These are phyloP conservation scores for Kregervanrija fluxuum DNA, from an alignment of 805 yeast species.

Conservation along the genomic window DNA sequence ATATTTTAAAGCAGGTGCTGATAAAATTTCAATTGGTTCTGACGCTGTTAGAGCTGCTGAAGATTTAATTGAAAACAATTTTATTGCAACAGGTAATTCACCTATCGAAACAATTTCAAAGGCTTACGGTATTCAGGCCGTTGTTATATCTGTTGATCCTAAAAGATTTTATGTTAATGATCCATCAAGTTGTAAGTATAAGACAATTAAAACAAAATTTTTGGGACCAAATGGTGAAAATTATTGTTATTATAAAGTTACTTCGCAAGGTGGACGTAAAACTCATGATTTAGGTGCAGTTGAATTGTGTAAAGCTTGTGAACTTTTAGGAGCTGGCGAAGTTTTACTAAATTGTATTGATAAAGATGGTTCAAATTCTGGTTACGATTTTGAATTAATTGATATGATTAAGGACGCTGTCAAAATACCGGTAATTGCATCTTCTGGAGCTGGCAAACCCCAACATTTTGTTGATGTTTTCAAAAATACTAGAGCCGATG, in stretches of 20 bases:
- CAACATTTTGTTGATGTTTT: constrained; percentile 87
- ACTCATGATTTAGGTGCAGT: constrained; percentile 80
- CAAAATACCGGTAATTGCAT: constrained; percentile 89
- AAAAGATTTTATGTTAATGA: constrained; percentile 69
- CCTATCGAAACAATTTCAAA: constrained; percentile 92
- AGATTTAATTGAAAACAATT: constrained; percentile 54
- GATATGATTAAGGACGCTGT: constrained; percentile 71
- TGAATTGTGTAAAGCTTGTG: constrained; percentile 84
- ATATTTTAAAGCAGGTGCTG: constrained; percentile 96
- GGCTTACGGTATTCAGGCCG: constrained; percentile 95
- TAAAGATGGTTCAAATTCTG: constrained; percentile 94
- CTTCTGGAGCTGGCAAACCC: constrained; percentile 96
- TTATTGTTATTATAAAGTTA: constrained; percentile 91
- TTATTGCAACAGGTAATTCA: constrained; percentile 58
- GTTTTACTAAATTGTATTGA: constrained; percentile 89
- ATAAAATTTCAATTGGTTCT: constrained; percentile 95
- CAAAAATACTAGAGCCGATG: constrained; percentile 75
- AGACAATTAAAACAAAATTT: constrained; percentile 51
- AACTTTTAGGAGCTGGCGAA: constrained; percentile 95
- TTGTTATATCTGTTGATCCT: constrained; percentile 97
- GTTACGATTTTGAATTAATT: constrained; percentile 83
- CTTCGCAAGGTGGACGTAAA: constrained; percentile 95
- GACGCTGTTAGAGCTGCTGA: constrained; percentile 95
- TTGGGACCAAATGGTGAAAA: constrained; percentile 87
- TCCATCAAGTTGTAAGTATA: constrained; percentile 55